Conservation (phyloP, 768 basidiomycete species). For the Suillus plorans region DNA sequence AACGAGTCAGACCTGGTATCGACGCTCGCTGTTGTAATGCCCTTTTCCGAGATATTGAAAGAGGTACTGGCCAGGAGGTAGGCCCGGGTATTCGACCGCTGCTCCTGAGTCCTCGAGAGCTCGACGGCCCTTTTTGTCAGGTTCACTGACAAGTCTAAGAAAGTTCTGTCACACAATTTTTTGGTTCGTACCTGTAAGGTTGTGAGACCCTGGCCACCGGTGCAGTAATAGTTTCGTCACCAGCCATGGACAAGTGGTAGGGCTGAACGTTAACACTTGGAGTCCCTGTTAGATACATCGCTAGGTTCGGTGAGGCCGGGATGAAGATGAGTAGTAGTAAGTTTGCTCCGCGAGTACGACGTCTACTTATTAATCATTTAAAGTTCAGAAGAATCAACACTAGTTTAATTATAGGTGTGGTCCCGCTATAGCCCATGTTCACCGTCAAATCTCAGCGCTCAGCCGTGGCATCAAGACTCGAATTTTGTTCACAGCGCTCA, state of each 20-base stretch:
- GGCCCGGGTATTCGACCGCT: neutral
- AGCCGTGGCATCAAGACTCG: too few species aligned
- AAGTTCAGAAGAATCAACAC: too few species aligned
- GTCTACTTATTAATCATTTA: too few species aligned
- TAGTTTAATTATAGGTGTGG: too few species aligned
- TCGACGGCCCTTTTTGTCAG: neutral
- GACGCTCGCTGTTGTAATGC: neutral
- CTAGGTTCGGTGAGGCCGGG: neutral
- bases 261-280: neutral
- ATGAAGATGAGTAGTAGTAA: too few species aligned
- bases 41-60: neutral
- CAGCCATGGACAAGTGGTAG: neutral
- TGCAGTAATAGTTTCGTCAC: neutral
- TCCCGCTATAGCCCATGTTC: too few species aligned
- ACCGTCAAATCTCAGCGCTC: too few species aligned
- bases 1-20: neutral
- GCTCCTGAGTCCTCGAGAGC: neutral
- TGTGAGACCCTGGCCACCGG: neutral
- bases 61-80: neutral
- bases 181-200: neutral
- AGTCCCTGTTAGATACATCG: neutral
- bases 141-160: neutral
- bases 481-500: too few species aligned
- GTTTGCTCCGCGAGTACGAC: too few species aligned
- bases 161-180: neutral